phyloP scores from a whole-genome alignment of 2,329 filamentous ascomycete species.

The Claviceps africana region DNA sequence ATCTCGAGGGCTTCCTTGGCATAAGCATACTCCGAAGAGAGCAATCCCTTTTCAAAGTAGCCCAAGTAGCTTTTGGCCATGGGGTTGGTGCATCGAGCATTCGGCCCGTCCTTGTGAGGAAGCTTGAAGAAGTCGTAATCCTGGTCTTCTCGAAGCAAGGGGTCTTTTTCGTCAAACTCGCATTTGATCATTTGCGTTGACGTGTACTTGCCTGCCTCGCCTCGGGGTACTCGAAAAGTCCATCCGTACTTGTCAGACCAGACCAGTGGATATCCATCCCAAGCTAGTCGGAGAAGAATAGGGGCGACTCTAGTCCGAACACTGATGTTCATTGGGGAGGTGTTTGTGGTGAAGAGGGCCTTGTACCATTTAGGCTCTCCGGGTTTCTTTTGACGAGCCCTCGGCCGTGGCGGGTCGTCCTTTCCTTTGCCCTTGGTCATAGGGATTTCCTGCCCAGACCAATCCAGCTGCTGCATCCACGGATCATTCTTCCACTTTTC shows the following conservation, averaged over 20 bases:
- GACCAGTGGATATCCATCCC: conserved; percentile 78
- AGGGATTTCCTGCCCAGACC: conserved; percentile 82
- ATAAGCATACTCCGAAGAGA: conserved; percentile 78
- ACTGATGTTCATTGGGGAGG: conserved; percentile 58
- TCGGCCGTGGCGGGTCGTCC: conserved; percentile 60
- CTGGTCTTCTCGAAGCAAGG: conserved; percentile 49
- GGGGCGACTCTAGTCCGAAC: conserved; percentile 83
- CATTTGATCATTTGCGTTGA: conserved; percentile 60
- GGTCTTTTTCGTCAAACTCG: conserved; percentile 65
- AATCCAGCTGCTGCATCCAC: conserved; percentile 89
- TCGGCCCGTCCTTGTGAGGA: conserved; percentile 88
- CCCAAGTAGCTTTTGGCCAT: conserved; percentile 81
- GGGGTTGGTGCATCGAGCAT: conserved; percentile 70
- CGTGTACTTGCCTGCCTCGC: conserved; percentile 49
- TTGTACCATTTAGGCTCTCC: conserved; percentile 97
- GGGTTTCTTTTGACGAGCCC: conserved; percentile 77
- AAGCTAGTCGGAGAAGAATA: conserved; percentile 66
- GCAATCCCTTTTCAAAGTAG: conserved; percentile 79
- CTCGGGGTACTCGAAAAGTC: conserved; percentile 66
- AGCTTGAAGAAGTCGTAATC: conserved; percentile 72
- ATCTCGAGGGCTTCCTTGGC: conserved; percentile 94
- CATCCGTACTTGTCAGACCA: conserved; percentile 93
- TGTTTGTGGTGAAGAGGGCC: conserved; percentile 61
- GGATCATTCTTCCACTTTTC: conserved; percentile 65
- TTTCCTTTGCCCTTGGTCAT: conserved; percentile 91